Conservation (phyloP, 108 stramenopile species). For the Seminavis robusta region DNA sequence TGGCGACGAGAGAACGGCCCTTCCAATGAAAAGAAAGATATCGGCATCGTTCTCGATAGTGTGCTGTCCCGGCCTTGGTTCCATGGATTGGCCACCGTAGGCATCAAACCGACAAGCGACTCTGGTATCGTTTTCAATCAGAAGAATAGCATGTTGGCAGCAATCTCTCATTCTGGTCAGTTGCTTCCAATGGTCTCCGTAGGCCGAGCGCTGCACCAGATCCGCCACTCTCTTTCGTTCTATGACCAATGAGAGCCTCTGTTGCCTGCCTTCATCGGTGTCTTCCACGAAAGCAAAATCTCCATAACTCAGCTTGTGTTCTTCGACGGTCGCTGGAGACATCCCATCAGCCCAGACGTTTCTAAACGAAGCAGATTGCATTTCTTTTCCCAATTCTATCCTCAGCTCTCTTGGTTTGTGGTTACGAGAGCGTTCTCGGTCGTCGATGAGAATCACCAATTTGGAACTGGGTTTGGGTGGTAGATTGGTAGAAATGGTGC, state of each 20-base stretch:
- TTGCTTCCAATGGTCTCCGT: conserved; percentile 29
- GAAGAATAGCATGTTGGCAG: conserved; percentile 7
- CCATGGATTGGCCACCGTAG: conserved; percentile 14
- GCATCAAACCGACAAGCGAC: conserved; percentile 10
- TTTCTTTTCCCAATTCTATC: conserved; percentile 10
- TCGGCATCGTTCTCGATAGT: conserved; percentile 13
- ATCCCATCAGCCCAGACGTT: conserved; percentile 11
- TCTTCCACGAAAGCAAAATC: conserved; percentile 22
- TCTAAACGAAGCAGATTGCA: conserved; percentile 4
- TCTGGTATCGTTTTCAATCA: conserved; percentile 21
- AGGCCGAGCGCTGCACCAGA: conserved; percentile 22
- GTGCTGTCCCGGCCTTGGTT: conserved; percentile 3
- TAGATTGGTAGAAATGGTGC: no score
- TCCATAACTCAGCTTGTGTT: conserved; percentile 11
- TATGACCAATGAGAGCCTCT: conserved; percentile 10
- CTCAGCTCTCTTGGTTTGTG: conserved; percentile 20
- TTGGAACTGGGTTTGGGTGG: neutral
- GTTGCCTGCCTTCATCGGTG: neutral
- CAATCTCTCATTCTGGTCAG: conserved; percentile 18
- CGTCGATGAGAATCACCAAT: conserved; percentile 23
- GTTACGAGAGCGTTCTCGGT: conserved; percentile 29
- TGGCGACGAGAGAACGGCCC: conserved; percentile 13
- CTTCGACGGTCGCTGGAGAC: conserved; percentile 7
- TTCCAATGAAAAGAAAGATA: conserved; percentile 14
- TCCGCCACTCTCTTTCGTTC: conserved; percentile 31